Percentiles rank a stretch among this genome's conserved stretches.
These are phyloP conservation scores for Bauhinia variegata DNA, from an alignment of 306 rosid species.

Conservation along the genomic window DNA sequence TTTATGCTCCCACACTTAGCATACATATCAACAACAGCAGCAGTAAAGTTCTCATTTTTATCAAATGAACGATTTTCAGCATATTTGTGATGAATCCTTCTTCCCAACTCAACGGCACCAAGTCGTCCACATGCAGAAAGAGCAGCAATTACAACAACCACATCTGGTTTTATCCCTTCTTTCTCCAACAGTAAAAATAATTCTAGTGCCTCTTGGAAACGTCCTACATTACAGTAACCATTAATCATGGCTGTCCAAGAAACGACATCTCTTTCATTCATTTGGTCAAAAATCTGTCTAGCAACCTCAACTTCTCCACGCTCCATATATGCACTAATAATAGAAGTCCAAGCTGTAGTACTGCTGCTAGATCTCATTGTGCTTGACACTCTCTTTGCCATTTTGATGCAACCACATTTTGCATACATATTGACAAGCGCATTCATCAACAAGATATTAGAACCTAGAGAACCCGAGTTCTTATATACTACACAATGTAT, in stretches of 20 bases:
- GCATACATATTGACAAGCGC: constrained; percentile 55
- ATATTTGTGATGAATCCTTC: constrained; percentile 48
- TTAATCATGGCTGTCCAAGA: constrained; percentile 53
- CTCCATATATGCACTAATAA: constrained; percentile 45
- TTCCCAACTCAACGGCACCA: constrained; percentile 50
- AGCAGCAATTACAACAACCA: constrained; percentile 42
- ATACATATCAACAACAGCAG: constrained; percentile 54
- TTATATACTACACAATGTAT: constrained; percentile 47
- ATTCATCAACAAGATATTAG: constrained; percentile 36
- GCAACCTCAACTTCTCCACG: constrained; percentile 47
- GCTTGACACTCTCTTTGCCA: constrained; percentile 42
- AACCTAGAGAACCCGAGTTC: constrained; percentile 28
- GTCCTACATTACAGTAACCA: constrained; percentile 44
- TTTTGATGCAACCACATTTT: constrained; percentile 43
- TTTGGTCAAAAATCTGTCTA: constrained; percentile 42
- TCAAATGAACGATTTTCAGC: constrained; percentile 32
- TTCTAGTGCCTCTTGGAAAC: constrained; percentile 48
- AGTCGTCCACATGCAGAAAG: constrained; percentile 50
- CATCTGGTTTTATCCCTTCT: constrained; percentile 40
- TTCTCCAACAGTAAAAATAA: constrained; percentile 46
- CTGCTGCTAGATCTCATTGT: constrained; percentile 23
- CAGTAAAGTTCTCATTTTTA: constrained; percentile 22
- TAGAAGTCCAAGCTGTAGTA: constrained; percentile 49
- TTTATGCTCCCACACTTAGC: constrained; percentile 52
- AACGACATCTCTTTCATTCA: constrained; percentile 42